A percentile compares a stretch with the other conserved stretches of the same genome.
These are phyloP conservation scores for Umbelopsis sp. DNA, from an alignment of 192 early-diverging fungal genomes.

Conservation along the genomic window DNA sequence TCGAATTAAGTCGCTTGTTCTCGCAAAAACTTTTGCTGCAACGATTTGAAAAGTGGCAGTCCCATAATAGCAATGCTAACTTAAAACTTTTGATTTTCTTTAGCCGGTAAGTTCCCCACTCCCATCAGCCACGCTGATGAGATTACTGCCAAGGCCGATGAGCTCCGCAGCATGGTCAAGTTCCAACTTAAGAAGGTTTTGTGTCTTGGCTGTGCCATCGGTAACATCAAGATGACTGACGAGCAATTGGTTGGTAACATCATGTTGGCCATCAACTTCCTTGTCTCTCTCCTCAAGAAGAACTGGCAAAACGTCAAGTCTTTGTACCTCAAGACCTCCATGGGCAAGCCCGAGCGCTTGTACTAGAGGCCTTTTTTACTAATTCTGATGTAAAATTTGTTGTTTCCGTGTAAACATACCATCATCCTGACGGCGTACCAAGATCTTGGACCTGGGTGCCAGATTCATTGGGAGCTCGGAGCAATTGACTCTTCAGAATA, in stretches of 20 bases:
- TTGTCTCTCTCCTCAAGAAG: conserved; percentile 98
- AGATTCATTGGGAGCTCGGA: conserved; percentile 37
- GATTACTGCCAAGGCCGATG: conserved; percentile 85
- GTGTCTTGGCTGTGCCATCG: conserved; percentile 93
- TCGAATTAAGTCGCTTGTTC: background rate
- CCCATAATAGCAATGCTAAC: background rate
- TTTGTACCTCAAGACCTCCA: conserved; percentile 95
- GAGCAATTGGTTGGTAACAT: conserved; percentile 91
- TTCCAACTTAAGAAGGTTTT: conserved; percentile 99
- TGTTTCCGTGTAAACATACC: conserved; percentile 19
- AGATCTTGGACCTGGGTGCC: conserved; percentile 37
- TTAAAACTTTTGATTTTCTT: background rate
- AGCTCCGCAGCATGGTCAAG: conserved; percentile 98
- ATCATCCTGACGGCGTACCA: conserved; percentile 34
- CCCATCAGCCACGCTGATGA: conserved; percentile 89
- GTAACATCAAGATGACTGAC: conserved; percentile 92
- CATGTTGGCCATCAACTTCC: conserved; percentile 98
- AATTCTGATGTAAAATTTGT: conserved; percentile 9
- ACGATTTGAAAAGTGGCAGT: too few relatives aligned
- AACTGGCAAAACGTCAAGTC: conserved; percentile 99
- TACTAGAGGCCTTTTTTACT: conserved; percentile 57
- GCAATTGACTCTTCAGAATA: conserved; percentile 8
- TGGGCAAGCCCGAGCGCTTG: conserved; percentile 92
- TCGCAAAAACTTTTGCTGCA: background rate
- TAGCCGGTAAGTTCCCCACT: conserved; percentile 96